Evolutionary conservation across 2,329 filamentous ascomycete genomes (phyloP), one percentile per base, ranked within the genome.

Genomic region (Emmonsiellopsis sp.): DNA sequence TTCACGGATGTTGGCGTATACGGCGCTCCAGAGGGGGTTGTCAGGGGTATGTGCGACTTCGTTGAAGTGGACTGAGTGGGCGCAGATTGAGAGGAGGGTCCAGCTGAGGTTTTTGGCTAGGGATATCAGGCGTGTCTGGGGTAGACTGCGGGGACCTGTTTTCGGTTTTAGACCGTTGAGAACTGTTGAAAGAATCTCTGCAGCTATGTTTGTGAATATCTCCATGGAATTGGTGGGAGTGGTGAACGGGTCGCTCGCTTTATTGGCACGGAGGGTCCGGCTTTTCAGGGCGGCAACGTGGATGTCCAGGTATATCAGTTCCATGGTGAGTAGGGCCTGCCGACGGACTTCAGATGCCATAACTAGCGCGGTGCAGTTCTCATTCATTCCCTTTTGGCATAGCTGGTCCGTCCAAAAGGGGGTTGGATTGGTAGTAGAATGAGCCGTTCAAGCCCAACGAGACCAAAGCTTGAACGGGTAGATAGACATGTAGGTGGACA

Each of bases 51-150:
- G 20, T 5, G 46, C 37, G 5, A 40, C 35, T 11, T 42, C 16
- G 15, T 31, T 16, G 40, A 54, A 54, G 31, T 30, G n/a, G 5
- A 7, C 8, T 16, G 52, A 54, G 37, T 50, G 37, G 32, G 26
- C 31, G 16, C 52, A 54, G 11, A 50, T 50, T 15, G 37, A 32
- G 7, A 44, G 44, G 9, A 53, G 31, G 35, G 50, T 53, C 44
- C 45, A 53, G 31, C 45, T 15, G 26, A 31, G 32, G 2, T 31
- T 15, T 7, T 49, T 42, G 20, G 32, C 43, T 35, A 53, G 37
- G n/a, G 32, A 8, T 20, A 34, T 35, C 3, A 49, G 32, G n/a
- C 51, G 51, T 6, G 20, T 15, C n/a, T 32, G 43, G 11, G 15
- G 34, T 6, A 48, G 15, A 26, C 10, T 3, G 30, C 11, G 15